These are phyloP conservation scores for Pyrus bretschneideri DNA, from an alignment of 306 rosid species.

Conservation along the genomic window DNA sequence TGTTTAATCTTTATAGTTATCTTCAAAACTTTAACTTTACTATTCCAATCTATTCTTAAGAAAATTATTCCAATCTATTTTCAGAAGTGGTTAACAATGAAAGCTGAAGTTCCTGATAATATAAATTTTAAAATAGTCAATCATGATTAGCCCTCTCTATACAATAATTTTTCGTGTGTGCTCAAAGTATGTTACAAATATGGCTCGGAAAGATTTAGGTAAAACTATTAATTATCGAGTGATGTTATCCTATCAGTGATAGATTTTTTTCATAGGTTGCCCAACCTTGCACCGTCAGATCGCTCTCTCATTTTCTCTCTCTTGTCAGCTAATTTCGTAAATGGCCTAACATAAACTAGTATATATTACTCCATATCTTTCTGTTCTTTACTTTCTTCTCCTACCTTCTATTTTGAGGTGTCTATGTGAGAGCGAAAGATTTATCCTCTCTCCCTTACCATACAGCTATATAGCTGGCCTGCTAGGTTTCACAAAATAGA, in stretches of 20 bases:
- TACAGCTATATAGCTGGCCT: background rate
- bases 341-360: background rate
- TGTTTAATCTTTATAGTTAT: background rate
- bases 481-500: background rate
- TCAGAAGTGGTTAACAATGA: background rate
- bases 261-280: background rate
- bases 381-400: background rate
- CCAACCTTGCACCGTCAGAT: background rate
- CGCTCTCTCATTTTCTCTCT: background rate
- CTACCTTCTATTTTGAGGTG: background rate
- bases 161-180: background rate
- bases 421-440: background rate
- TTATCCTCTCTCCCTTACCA: background rate
- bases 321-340: background rate
- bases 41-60: background rate
- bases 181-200: too few relatives aligned
- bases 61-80: background rate
- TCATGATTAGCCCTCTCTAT: background rate
- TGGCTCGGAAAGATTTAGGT: too few relatives aligned
- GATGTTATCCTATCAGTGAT: accelerated
- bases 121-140: background rate
- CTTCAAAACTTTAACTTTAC: background rate
- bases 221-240: background rate
- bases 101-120: background rate
- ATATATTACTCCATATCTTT: background rate